Evolutionary conservation across 164 flowering plant genomes (phyloP).

Genomic region (Cinnamomum chago): DNA sequence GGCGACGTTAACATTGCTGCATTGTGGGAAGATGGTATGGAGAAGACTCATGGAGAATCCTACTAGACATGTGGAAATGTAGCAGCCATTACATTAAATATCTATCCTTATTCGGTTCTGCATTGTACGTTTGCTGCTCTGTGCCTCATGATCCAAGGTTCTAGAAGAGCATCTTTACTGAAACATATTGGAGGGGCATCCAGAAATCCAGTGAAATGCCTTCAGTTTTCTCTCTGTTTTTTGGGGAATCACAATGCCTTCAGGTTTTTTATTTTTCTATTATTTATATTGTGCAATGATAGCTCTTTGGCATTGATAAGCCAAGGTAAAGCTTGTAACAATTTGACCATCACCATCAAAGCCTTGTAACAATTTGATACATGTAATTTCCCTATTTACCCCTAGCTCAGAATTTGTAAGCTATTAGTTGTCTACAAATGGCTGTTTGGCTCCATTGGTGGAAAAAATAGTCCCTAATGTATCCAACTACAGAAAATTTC

Average conservation of each 20-base stretch:
- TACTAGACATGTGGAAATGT: conserved; percentile 10
- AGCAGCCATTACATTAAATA: neutral
- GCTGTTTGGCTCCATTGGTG: too few species aligned
- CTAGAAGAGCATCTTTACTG: neutral
- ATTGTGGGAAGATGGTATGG: conserved; percentile 72
- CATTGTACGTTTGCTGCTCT: neutral
- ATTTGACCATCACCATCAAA: too few species aligned
- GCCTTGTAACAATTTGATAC: too few species aligned
- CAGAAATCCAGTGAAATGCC: neutral
- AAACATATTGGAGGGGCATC: neutral
- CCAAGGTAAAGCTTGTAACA: too few species aligned
- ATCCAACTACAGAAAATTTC: too few species aligned
- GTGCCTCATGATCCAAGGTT: neutral
- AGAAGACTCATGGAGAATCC: conserved; percentile 50
- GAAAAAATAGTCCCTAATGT: too few species aligned
- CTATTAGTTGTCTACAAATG: too few species aligned
- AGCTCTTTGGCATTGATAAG: too few species aligned
- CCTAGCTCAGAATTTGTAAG: too few species aligned
- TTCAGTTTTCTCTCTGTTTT: neutral
- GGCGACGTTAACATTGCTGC: conserved; percentile 51
- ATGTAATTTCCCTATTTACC: too few species aligned
- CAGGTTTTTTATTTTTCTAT: neutral
- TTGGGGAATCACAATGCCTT: neutral
- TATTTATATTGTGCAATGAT: too few species aligned
- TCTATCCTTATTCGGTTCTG: neutral